Base-by-base conservation (phyloP, 2,329 filamentous ascomycete species). In the Diaporthe humulicola region DNA sequence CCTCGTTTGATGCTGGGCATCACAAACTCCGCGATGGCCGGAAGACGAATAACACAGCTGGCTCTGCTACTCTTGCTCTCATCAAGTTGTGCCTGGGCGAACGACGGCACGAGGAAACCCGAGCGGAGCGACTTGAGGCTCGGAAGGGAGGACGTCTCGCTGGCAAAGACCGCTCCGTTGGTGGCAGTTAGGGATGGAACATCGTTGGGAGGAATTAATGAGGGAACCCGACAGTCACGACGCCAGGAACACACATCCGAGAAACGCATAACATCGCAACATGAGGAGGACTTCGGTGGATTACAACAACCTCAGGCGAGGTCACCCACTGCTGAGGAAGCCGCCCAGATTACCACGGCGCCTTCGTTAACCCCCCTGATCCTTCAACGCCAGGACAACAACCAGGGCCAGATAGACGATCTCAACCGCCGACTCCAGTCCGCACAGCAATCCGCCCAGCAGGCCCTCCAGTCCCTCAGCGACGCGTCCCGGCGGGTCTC, bases 381-480 rank as follows among this genome's bases (percentile, higher is more conserved):
- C 30, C 72, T 77, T 17, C 56, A n/a, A 25, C 77, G 77, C 9
- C 81, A 81, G 61, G 74, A 79, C 48, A 69, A 67, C 61, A 67
- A 69, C 40, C 61, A 78, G 48, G 77, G 76, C 38, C 79, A 81
- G 75, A 74, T 81, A 42, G 69, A 75, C 54, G 78, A 79, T 8
- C 77, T 81, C 64, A 76, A 69, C 67, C 6, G 52, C 12, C 74
- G 56, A 10, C 64, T 76, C 42, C 74, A 76, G 56, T 79, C 78
- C 72, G 74, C 75, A 33, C 79, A 81, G 74, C 77, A 80, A 56
- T 81, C 81, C 33, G 78, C 83, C 28, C 81, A 80, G 66, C 58
- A 78, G 48, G 80, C 80, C 50, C 77, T 82, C 19, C 79, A 78
- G 30, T 76, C 77, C 10, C 67, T 83, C 52, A 81, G 79, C 77